phyloP scores from a whole-genome alignment of 2,329 filamentous ascomycete genomes.

The Metarhizium rileyi region DNA sequence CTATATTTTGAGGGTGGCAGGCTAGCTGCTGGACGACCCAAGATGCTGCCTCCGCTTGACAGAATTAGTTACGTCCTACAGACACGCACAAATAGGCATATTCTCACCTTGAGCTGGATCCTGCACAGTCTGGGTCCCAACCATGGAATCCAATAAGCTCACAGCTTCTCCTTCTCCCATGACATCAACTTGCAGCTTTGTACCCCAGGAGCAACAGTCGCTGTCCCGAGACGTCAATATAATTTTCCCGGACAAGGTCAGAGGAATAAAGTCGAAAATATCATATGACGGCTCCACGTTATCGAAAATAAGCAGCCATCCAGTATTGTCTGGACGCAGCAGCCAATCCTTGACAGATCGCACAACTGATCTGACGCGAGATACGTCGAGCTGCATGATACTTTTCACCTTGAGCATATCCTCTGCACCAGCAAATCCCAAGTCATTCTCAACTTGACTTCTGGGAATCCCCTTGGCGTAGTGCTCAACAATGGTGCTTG shows the following conservation, averaged over 20 bases:
- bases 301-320: slow-evolving; percentile 17
- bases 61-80: not conserved
- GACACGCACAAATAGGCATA: not conserved
- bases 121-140: slow-evolving; percentile 4
- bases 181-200: slow-evolving; percentile 10
- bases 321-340: slow-evolving; percentile 14
- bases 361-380: slow-evolving; percentile 15
- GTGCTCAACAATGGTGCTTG: slow-evolving; percentile 11
- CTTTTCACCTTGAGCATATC: slow-evolving; percentile 17
- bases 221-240: slow-evolving; percentile 16
- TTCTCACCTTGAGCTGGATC: slow-evolving; percentile 10
- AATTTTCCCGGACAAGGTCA: slow-evolving; percentile 15
- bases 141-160: slow-evolving; percentile 8
- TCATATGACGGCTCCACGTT: slow-evolving; percentile 16
- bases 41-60: slow-evolving; percentile 11
- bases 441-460: slow-evolving; percentile 13
- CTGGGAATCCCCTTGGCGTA: slow-evolving; percentile 12
- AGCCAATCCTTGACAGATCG: slow-evolving; percentile 18
- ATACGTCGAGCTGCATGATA: slow-evolving; percentile 13
- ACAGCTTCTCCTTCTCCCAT: slow-evolving; percentile 14
- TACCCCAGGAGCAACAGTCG: slow-evolving; percentile 14
- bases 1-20: slow-evolving; percentile 13
- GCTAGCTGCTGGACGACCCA: slow-evolving; percentile 10
- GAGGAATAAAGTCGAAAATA: slow-evolving; percentile 16
- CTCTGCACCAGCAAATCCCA: slow-evolving; percentile 14